Evolutionary conservation across 345 rosid species (phyloP), one percentile per base, ranked within the genome.

Genomic region (Barbarea vulgaris): DNA sequence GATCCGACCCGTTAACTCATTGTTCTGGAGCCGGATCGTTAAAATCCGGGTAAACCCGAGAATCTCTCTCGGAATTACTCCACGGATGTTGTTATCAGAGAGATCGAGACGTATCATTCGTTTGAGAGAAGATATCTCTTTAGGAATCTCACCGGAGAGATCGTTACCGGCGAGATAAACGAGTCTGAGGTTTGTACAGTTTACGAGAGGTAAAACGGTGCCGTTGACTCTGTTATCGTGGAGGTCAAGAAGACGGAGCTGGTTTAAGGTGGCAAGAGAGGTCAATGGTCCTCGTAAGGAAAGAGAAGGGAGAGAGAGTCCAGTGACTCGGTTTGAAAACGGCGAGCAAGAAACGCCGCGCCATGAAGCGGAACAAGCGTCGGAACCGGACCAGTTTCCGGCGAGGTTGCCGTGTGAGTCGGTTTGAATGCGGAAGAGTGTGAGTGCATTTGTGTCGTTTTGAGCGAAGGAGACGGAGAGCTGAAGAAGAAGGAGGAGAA

Each of bases 151-250:
- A 6, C 91, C 90, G 55, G 95, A 90, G 69, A 94, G 58, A 70
- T 94, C 98, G 67, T 94, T 91, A 1, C 86, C 80, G 21, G 91
- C 48, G 63, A 94, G 91, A 72, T 94, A 94, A 57, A 90, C 76
- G 51, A 88, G 97, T 37, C 84, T 84, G 74, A 94, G 93, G 72
- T 86, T 85, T 9, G 87, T 76, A 71, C 96, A 90, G 79, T 88
- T 87, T 27, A 83, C 36, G 59, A 91, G 84, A 0, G 97, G 84
- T 17, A 22, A 77, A 68, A 91, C 36, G 41, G 89, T 80, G 77
- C 91, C 93, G 80, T 91, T 94, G 34, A 94, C 86, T 76, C 95
- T 87, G 83, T 94, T 94, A 58, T 84, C 85, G 22, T 91, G 95
- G 83, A 93, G 94, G 77, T 93, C 93, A 5, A 93, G 87, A 34